A percentile compares a stretch with the other conserved stretches of the same genome.
Conservation (phyloP, 495 filamentous ascomycete species). For the Hypomontagnella submonticulosa region DNA sequence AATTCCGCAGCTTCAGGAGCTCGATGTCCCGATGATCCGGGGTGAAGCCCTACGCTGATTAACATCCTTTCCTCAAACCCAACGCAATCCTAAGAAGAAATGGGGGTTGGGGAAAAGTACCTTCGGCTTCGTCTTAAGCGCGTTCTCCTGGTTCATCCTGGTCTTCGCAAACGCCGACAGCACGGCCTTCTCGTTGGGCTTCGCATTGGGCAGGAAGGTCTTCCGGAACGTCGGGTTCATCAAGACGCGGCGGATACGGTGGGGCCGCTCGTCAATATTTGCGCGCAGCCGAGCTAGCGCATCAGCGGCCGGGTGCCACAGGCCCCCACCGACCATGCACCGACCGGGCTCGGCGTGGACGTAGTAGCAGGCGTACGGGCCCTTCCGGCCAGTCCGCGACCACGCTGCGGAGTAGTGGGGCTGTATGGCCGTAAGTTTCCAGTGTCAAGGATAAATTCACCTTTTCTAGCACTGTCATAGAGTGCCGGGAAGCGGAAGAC, state of each 20-base stretch:
- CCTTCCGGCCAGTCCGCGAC: slow-evolving; percentile 86
- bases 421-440: slow-evolving; percentile 47
- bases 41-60: slow-evolving; percentile 70
- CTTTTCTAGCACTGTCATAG: background rate
- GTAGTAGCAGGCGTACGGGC: slow-evolving; percentile 88
- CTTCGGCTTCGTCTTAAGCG: slow-evolving; percentile 87
- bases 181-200: slow-evolving; percentile 59
- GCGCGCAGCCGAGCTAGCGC: slow-evolving; percentile 72
- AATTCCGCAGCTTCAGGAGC: slow-evolving; percentile 80
- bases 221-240: slow-evolving; percentile 65
- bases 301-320: slow-evolving; percentile 78
- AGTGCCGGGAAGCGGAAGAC: background rate
- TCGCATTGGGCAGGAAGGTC: slow-evolving; percentile 69
- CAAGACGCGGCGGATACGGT: slow-evolving; percentile 73
- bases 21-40: slow-evolving; percentile 78
- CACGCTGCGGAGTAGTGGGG: slow-evolving; percentile 85
- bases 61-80: background rate
- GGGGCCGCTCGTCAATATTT: slow-evolving; percentile 76
- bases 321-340: slow-evolving; percentile 72
- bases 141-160: slow-evolving; percentile 74
- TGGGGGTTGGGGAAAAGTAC: slow-evolving; percentile 51
- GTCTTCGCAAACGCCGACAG: slow-evolving; percentile 73
- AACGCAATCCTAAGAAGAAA: background rate
- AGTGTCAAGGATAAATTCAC: background rate
- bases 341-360: slow-evolving; percentile 56